phyloP scores from a whole-genome alignment of 2,329 filamentous ascomycete species.

The Huntiella abstrusa region DNA sequence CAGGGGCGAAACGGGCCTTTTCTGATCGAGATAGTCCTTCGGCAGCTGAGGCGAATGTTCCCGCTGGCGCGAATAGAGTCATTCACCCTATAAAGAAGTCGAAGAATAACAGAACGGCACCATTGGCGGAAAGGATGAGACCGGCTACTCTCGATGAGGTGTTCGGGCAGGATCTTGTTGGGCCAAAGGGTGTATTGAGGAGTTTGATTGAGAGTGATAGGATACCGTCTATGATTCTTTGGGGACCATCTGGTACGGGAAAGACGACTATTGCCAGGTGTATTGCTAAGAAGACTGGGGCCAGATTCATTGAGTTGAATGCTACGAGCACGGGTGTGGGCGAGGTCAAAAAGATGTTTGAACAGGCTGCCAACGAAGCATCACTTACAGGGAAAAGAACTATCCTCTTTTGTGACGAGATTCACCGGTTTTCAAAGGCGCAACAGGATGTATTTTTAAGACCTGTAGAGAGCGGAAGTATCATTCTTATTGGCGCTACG shows the following conservation, averaged over 20 bases:
- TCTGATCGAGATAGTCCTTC: neutral
- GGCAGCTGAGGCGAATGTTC: neutral
- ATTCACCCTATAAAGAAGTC: slow-evolving; percentile 33
- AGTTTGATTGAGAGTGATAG: slow-evolving; percentile 70
- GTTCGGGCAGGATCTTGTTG: slow-evolving; percentile 80
- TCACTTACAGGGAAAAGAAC: slow-evolving; percentile 71
- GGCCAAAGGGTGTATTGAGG: slow-evolving; percentile 62
- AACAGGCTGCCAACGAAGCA: slow-evolving; percentile 64
- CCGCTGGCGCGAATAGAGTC: neutral
- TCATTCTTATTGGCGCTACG: slow-evolving; percentile 85
- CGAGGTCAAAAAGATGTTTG: slow-evolving; percentile 84
- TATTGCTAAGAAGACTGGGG: slow-evolving; percentile 64
- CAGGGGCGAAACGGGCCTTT: neutral
- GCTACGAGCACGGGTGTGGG: slow-evolving; percentile 73
- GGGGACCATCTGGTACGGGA: slow-evolving; percentile 64
- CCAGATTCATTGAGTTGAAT: slow-evolving; percentile 88
- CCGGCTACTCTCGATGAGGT: slow-evolving; percentile 70
- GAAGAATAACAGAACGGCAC: slow-evolving; percentile 54
- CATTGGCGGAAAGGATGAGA: slow-evolving; percentile 85
- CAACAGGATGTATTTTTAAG: slow-evolving; percentile 92
- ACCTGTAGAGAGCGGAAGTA: slow-evolving; percentile 75
- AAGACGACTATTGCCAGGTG: slow-evolving; percentile 88
- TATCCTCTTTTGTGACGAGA: slow-evolving; percentile 95
- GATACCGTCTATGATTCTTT: slow-evolving; percentile 89
- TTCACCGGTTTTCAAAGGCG: slow-evolving; percentile 75